phyloP scores from a whole-genome alignment of 1,284 basidiomycete genomes.

The Tilletia caries region DNA sequence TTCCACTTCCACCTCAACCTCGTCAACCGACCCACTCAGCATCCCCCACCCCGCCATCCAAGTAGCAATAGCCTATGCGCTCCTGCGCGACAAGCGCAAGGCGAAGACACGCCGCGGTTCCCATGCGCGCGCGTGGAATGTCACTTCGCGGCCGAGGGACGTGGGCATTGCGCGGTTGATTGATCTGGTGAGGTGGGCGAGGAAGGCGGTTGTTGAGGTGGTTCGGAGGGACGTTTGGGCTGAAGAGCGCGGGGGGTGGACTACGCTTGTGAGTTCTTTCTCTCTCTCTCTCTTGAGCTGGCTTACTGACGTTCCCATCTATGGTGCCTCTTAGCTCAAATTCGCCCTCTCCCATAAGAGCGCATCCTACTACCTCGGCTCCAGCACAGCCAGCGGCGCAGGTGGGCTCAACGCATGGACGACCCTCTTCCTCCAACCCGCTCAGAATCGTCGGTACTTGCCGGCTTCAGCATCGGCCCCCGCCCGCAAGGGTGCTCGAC shows the following conservation, averaged over 20 bases:
- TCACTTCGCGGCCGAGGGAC: background rate
- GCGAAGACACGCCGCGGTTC: background rate
- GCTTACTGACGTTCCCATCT: too few relatives aligned
- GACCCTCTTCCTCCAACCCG: background rate
- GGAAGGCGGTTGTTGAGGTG: background rate
- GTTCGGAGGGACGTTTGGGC: background rate
- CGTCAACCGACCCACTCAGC: too few relatives aligned
- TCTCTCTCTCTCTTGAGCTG: too few relatives aligned
- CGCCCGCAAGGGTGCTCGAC: background rate
- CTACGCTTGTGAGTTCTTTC: background rate
- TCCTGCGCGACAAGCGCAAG: background rate
- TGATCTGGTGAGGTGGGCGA: background rate
- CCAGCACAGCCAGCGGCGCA: background rate
- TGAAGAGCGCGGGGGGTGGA: background rate
- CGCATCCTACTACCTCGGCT: background rate
- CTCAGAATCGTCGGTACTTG: background rate
- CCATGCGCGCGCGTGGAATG: background rate
- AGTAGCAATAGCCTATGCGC: background rate
- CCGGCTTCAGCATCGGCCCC: too few relatives aligned
- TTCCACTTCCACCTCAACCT: too few relatives aligned
- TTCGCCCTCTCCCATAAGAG: slow-evolving; percentile 10
- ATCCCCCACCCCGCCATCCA: background rate
- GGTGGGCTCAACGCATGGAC: background rate
- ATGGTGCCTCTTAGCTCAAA: too few relatives aligned
- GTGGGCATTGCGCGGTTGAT: background rate